phyloP scores from a whole-genome alignment of 345 rosid species.

The Microcos paniculata region DNA sequence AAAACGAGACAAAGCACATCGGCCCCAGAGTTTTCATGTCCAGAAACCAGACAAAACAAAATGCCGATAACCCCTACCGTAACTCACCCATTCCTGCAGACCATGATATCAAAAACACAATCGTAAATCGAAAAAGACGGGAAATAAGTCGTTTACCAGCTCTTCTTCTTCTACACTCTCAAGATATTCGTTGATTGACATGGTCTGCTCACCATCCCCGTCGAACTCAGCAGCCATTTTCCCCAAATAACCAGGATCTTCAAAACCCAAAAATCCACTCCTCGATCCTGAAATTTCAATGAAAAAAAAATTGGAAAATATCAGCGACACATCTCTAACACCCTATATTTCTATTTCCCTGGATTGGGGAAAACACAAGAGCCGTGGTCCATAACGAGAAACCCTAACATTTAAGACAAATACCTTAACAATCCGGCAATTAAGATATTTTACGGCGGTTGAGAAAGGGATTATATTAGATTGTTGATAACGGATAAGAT shows the following conservation, averaged over 20 bases:
- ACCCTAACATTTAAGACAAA: neutral
- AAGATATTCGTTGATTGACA: constrained; percentile 80
- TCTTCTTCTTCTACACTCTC: constrained; percentile 79
- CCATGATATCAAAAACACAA: neutral
- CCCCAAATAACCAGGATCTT: constrained; percentile 5
- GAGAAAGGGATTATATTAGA: neutral
- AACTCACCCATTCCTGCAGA: neutral
- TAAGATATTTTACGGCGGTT: neutral
- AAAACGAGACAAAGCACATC: too few species aligned
- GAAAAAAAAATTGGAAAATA: neutral
- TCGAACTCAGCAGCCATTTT: constrained; percentile 57
- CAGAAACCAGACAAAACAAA: neutral
- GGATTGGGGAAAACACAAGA: neutral
- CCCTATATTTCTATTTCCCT: neutral
- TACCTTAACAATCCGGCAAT: neutral
- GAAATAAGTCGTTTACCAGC: constrained; percentile 45
- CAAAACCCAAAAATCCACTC: neutral
- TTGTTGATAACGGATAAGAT: neutral
- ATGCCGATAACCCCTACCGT: neutral
- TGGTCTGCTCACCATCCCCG: constrained; percentile 65
- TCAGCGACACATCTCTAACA: neutral
- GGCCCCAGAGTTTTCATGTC: neutral
- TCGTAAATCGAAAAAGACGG: neutral
- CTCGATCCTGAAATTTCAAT: neutral
- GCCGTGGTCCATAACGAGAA: neutral